phyloP scores from a whole-genome alignment of 2,329 filamentous ascomycete genomes.

The Ophiostoma sp. region DNA sequence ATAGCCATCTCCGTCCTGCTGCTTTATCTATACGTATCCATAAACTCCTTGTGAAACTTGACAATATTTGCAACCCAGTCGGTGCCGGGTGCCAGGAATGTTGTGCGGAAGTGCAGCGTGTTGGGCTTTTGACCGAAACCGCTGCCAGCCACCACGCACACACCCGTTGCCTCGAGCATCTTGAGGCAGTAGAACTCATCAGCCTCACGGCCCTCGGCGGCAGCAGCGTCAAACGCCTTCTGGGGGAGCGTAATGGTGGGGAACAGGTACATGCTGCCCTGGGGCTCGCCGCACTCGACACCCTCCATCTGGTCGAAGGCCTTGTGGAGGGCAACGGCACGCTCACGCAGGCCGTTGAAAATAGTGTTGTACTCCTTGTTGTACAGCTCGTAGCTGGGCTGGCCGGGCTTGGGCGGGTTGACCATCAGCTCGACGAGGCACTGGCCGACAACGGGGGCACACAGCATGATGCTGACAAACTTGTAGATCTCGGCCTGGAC shows the following conservation, averaged over 20 bases:
- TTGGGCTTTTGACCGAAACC: slow-evolving; percentile 93
- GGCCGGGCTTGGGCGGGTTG: slow-evolving; percentile 79
- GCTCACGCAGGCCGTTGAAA: slow-evolving; percentile 68
- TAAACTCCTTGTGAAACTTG: slow-evolving; percentile 87
- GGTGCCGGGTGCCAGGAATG: slow-evolving; percentile 91
- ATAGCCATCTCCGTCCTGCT: background rate
- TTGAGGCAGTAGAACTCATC: slow-evolving; percentile 95
- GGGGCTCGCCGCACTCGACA: slow-evolving; percentile 80
- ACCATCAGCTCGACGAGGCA: slow-evolving; percentile 97
- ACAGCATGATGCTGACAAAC: slow-evolving; percentile 95
- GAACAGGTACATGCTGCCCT: slow-evolving; percentile 99
- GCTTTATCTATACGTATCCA: slow-evolving; percentile 64
- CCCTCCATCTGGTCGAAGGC: slow-evolving; percentile 95
- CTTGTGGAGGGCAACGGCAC: slow-evolving; percentile 79
- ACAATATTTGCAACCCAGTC: slow-evolving; percentile 86
- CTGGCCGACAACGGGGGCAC: slow-evolving; percentile 90
- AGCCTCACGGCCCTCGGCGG: slow-evolving; percentile 63
- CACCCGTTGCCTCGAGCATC: slow-evolving; percentile 86
- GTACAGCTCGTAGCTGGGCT: slow-evolving; percentile 80
- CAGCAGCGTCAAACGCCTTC: slow-evolving; percentile 71
- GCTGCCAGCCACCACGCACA: slow-evolving; percentile 86
- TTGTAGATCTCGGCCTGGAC: slow-evolving; percentile 97
- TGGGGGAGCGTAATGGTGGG: slow-evolving; percentile 77
- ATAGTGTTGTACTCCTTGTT: slow-evolving; percentile 78
- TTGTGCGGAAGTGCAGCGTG: slow-evolving; percentile 90